Base-by-base conservation (phyloP, 768 basidiomycete species). In the Termitomyces sp. region DNA sequence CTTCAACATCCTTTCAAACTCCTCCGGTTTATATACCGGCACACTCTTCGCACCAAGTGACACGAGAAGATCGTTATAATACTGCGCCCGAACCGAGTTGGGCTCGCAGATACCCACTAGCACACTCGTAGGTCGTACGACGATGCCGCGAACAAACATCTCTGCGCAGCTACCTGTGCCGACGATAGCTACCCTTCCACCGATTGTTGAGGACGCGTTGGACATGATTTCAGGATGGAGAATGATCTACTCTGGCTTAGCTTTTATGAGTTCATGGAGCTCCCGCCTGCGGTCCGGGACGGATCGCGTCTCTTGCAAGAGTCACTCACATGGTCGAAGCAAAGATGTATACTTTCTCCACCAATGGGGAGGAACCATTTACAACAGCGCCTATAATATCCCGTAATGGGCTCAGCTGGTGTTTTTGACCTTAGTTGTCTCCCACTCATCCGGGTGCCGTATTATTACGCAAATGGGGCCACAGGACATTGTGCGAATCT, bases 71-170 rank as follows among this genome's bases (percentile, higher is more conserved):
- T 71, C 66, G 60, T 80, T 79, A 67, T 81, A 79, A 65, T 74
- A 75, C 54, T 71, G 69, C 34, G 80, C 78, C 10, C 80, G 72
- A 53, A 79, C 72, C 6, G 69, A 59, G 63, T 82, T 82, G 53
- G 76, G 72, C 63, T 82, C 80, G 63, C 78, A 81, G 51, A 82
- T 59, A 8, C 77, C 79, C 13, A 82, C 79, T 27, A 81, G 68
- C 37, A 62, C 56, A 48, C 72, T 75, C 32, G 68, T 54, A 2
- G 79, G 78, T 7, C 81, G 73, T 36, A 69, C 78, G 37, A 76
- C 71, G 45, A 82, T 76, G 16, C 79, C 79, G 9, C 73, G 71
- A 6, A 79, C 70, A 71, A 77, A 82, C 71, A 82, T 78, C 54
- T 75, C 73, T 2, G 72, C 75, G 32, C 76, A 73, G 52, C 67